Percentiles rank a stretch among this genome's conserved stretches.
phyloP scores from a whole-genome alignment of 139 green algal species.

The Zygnema circumcarinatum region DNA sequence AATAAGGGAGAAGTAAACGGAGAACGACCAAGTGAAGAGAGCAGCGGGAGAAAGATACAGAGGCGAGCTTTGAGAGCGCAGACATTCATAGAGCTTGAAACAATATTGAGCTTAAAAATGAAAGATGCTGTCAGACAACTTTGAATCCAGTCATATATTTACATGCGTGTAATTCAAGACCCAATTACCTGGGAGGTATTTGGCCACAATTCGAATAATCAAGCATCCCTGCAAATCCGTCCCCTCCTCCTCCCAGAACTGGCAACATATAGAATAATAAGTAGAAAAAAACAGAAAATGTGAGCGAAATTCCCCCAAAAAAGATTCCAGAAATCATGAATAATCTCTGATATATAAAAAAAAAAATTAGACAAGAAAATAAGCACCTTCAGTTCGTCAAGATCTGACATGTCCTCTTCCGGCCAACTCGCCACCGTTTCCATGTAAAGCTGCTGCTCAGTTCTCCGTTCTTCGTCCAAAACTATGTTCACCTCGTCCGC shows the following conservation, averaged over 20 bases:
- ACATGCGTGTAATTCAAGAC: too few species aligned
- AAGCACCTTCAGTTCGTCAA: constrained; percentile 4
- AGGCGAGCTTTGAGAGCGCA: neutral
- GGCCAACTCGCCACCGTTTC: neutral
- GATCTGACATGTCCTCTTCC: constrained; percentile 6
- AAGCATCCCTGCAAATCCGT: neutral
- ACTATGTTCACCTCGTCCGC: constrained; percentile 14
- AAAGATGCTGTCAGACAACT: too few species aligned
- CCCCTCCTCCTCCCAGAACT: constrained; percentile 15
- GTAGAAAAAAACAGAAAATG: neutral
- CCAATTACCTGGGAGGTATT: constrained; percentile 17
- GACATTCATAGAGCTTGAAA: too few species aligned
- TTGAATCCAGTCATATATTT: too few species aligned
- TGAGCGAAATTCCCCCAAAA: neutral
- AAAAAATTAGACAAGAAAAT: constrained; percentile 3
- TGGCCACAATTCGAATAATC: constrained; percentile 9
- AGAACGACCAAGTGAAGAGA: neutral
- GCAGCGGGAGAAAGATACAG: neutral
- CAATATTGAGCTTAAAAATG: too few species aligned
- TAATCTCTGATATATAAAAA: neutral
- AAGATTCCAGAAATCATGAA: neutral
- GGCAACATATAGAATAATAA: too few species aligned
- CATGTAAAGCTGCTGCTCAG: neutral
- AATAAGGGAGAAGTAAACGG: neutral
- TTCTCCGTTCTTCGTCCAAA: neutral